Conservation (phyloP, 495 filamentous ascomycete genomes). For the Hyaloscypha variabilis region DNA sequence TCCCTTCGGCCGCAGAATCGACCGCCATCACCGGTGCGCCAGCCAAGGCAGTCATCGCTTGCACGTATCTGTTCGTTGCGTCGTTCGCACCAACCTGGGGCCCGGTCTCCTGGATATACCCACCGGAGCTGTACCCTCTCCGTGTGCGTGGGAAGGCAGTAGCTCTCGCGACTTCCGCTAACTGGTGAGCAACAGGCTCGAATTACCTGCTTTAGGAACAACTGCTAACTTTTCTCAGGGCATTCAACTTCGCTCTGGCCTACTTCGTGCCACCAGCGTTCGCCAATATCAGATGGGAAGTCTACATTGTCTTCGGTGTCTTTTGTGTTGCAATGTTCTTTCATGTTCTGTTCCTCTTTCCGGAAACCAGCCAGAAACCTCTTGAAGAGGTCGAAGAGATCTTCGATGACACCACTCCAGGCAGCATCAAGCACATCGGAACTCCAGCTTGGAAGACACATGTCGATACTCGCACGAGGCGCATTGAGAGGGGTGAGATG, state of each 20-base stretch:
- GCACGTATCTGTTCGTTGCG: constrained; percentile 77
- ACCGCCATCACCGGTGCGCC: constrained; percentile 56
- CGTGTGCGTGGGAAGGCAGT: constrained; percentile 73
- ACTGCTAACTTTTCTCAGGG: constrained; percentile 16
- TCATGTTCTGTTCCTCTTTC: constrained; percentile 82
- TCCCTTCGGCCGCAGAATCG: constrained; percentile 43
- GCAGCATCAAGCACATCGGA: constrained; percentile 63
- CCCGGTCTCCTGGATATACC: constrained; percentile 75
- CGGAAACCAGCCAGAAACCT: constrained; percentile 81
- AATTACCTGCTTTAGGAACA: not conserved
- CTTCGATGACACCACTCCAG: constrained; percentile 56
- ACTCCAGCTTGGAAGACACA: constrained; percentile 71
- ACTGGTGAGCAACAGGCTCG: constrained; percentile 51
- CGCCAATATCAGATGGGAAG: constrained; percentile 71
- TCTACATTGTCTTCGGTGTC: constrained; percentile 74
- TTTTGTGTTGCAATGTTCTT: constrained; percentile 73
- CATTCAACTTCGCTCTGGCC: constrained; percentile 78
- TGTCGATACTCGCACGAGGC: constrained; percentile 30
- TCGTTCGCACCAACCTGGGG: constrained; percentile 77
- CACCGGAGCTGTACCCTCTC: constrained; percentile 74
- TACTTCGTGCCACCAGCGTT: constrained; percentile 81
- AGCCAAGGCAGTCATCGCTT: constrained; percentile 73
- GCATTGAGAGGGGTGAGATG: constrained; percentile 29
- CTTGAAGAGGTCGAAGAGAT: constrained; percentile 75
- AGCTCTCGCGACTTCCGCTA: constrained; percentile 70